These are phyloP conservation scores for Saururus chinensis DNA, from an alignment of 164 flowering plant species.

Conservation along the genomic window DNA sequence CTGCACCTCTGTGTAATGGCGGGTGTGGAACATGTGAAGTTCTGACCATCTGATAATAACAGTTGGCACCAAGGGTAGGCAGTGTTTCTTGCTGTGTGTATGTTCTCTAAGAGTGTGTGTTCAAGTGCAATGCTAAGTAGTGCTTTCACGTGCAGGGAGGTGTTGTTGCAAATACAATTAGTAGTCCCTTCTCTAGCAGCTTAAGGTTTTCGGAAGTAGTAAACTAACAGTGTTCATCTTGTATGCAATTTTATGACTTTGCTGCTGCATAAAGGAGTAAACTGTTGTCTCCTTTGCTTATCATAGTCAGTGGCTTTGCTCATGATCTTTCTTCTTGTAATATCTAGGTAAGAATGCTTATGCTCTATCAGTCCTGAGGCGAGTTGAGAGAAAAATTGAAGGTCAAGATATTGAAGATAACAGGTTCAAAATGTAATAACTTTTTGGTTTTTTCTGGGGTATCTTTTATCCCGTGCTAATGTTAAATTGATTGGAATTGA, in stretches of 20 bases:
- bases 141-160: too few species aligned
- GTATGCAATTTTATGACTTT: neutral
- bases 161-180: too few species aligned
- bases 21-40: too few species aligned
- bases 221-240: too few species aligned
- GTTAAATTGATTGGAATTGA: slow-evolving; percentile 5
- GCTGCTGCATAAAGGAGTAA: neutral
- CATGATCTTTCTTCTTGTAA: neutral
- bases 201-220: too few species aligned
- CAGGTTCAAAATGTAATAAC: slow-evolving; percentile 35
- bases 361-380: slow-evolving; percentile 75
- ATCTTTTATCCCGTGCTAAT: neutral
- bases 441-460: neutral
- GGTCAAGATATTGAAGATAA: slow-evolving; percentile 67
- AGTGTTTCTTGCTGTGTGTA: too few species aligned
- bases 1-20: too few species aligned
- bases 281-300: neutral
- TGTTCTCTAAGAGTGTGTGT: too few species aligned
- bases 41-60: too few species aligned
- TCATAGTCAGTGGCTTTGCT: neutral
- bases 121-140: too few species aligned
- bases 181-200: too few species aligned
- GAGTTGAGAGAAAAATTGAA: slow-evolving; percentile 82
- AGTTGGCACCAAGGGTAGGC: too few species aligned
- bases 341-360: slow-evolving; percentile 71